Evolutionary conservation across 768 basidiomycete genomes (phyloP), one percentile per base, ranked within the genome.

Genomic region (Hortiboletus flavorubellus): DNA sequence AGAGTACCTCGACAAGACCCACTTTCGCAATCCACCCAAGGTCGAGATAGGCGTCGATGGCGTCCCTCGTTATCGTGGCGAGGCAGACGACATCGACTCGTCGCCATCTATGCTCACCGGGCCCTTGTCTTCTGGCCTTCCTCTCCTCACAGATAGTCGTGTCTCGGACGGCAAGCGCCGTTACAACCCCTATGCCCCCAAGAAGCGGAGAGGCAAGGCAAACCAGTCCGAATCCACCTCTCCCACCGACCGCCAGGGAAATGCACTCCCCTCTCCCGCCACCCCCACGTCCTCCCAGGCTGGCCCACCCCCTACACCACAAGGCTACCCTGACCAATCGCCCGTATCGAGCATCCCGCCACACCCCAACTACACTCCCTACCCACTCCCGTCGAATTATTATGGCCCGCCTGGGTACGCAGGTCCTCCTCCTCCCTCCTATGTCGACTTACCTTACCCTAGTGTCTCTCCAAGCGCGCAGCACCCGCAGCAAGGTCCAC

Each of bases 21-120:
- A 94, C 65, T 98, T 98, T 61, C 84, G 95, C 35, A 86, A 90
- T 64, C 91, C 93, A 4, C 93, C 93, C 33, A 84, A 91, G 71
- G 87, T 94, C 46, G 92, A 95, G 63, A 75, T 90, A 26, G 93
- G 89, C 43, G 77, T 82, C 6, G 93, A 96, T 68, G 94, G 94
- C 47, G 64, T 88, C 15, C 85, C 85, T 30, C 80, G 88, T 34
- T 97, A 95, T 69, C 80, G 87, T 42, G 90, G 90, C 43, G 90
- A 91, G 64, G 87, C 89, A 26, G 89, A 91, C 68, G 90, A 91
- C 48, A 72, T 80, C 29, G 83, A 84, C 41, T 61, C 71, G 0
- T 74, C 80, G 7, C 73, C 77, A 0, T 66, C 70, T 8, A 58
- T 77, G 45, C 59, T 78, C 43, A 58, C 77, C 8, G 72, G 77